Evolutionary conservation across 306 rosid species (phyloP).

Genomic region (Cicer cuneatum): DNA sequence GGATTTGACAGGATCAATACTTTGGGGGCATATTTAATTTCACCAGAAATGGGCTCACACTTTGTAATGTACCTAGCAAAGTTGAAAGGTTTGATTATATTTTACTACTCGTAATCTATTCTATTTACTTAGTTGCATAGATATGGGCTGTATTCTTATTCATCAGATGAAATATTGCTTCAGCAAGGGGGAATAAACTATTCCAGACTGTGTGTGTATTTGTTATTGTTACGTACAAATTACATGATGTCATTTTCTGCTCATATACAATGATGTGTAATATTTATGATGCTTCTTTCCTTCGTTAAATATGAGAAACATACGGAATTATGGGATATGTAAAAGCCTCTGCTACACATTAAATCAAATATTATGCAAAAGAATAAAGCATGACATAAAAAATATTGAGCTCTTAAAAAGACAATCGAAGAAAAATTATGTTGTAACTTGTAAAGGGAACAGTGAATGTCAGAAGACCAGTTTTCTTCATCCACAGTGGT

Average conservation of each 20-base stretch:
- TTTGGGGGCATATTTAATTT: slow-evolving; percentile 76
- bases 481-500: not conserved
- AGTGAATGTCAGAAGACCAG: not conserved
- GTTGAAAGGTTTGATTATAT: slow-evolving; percentile 73
- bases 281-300: slow-evolving; percentile 11
- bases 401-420: slow-evolving; percentile 1
- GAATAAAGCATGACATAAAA: not conserved
- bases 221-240: not conserved
- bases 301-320: slow-evolving; percentile 5
- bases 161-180: slow-evolving; percentile 31
- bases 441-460: not conserved
- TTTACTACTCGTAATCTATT: not conserved
- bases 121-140: slow-evolving; percentile 21
- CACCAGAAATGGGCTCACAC: slow-evolving; percentile 85
- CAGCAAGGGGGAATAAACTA: slow-evolving; percentile 13
- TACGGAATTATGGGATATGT: not conserved
- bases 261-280: slow-evolving; percentile 14
- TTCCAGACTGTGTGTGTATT: slow-evolving; percentile 2
- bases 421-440: not conserved
- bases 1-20: slow-evolving; percentile 71
- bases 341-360: slow-evolving; percentile 15
- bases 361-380: not conserved
- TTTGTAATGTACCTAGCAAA: slow-evolving; percentile 90
- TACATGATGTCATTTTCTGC: slow-evolving; percentile 33
- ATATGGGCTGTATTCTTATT: slow-evolving; percentile 19